Evolutionary conservation across 2,329 filamentous ascomycete genomes (phyloP).

Genomic region (Dothideomycetes sp.): DNA sequence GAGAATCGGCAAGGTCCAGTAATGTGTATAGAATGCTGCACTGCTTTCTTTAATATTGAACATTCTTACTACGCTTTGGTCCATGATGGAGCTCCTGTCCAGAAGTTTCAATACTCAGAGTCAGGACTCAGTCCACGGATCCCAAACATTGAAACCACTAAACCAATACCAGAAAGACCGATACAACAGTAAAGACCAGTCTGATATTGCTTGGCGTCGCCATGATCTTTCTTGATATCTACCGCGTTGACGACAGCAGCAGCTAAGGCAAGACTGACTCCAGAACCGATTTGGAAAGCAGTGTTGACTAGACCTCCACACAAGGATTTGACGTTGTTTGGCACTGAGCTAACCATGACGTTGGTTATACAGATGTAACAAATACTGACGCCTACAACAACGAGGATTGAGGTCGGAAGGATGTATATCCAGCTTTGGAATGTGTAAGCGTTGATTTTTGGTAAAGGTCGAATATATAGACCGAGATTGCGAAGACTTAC

Average conservation of each 20-base stretch:
- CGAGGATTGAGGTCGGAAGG: slow-evolving; percentile 32
- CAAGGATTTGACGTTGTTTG: slow-evolving; percentile 33
- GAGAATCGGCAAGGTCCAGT: too few relatives aligned
- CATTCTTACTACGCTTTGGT: too few relatives aligned
- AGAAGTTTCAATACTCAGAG: too few relatives aligned
- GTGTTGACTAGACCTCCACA: slow-evolving; percentile 37
- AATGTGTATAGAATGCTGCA: too few relatives aligned
- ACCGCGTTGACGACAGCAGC: slow-evolving; percentile 32
- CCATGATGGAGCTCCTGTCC: too few relatives aligned
- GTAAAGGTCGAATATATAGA: neutral
- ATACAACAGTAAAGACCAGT: slow-evolving; percentile 36
- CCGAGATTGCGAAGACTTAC: neutral
- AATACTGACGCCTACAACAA: slow-evolving; percentile 33
- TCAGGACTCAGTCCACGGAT: neutral
- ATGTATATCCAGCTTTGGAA: slow-evolving; percentile 33
- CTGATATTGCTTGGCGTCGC: slow-evolving; percentile 27
- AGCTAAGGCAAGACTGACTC: slow-evolving; percentile 33
- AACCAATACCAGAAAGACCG: slow-evolving; percentile 31
- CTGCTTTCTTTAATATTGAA: too few relatives aligned
- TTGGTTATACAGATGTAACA: slow-evolving; percentile 37
- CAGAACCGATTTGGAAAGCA: slow-evolving; percentile 36
- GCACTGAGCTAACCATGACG: slow-evolving; percentile 32
- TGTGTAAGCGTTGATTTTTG: neutral
- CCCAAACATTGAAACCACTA: slow-evolving; percentile 18
- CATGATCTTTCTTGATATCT: slow-evolving; percentile 30